A percentile compares a stretch with the other conserved stretches of the same genome.
These are phyloP conservation scores for Posidonia oceanica DNA, from an alignment of 116 monocot species.

Conservation along the genomic window DNA sequence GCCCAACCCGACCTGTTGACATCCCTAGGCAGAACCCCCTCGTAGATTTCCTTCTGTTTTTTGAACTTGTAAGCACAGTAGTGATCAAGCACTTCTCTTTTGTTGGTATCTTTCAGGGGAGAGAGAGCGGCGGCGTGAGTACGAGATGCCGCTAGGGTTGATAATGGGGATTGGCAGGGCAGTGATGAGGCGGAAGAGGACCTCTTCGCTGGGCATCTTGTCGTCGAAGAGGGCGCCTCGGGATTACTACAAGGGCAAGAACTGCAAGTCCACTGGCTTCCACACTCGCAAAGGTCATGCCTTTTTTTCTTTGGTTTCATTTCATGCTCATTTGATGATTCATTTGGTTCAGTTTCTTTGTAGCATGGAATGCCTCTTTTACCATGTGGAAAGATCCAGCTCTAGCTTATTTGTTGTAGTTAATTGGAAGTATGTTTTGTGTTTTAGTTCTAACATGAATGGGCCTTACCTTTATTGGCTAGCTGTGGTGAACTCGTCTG, in stretches of 20 bases:
- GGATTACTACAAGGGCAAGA: conserved; percentile 37
- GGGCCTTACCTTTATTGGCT: no score
- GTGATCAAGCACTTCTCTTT: no score
- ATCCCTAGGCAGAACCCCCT: no score
- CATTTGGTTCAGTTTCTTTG: background rate
- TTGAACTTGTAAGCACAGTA: no score
- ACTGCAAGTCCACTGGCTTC: conserved; percentile 40
- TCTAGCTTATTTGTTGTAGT: no score
- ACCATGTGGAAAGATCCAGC: no score
- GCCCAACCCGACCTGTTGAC: no score
- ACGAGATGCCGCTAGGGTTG: conserved; percentile 19
- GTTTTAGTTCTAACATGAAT: no score
- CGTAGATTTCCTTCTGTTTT: no score
- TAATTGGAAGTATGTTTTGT: no score
- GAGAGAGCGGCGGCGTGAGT: background rate
- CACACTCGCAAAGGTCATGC: conserved; percentile 32
- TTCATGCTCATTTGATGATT: background rate
- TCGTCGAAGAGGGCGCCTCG: conserved; percentile 28
- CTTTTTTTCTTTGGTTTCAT: background rate
- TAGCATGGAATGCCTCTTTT: no score
- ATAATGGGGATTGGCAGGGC: conserved; percentile 21
- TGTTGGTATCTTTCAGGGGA: background rate
- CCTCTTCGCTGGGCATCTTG: conserved; percentile 21
- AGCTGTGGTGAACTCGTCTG: no score
- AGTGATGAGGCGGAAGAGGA: conserved; percentile 26